Conservation (phyloP, 306 rosid genomes). For the Hippophae tibetana region DNA sequence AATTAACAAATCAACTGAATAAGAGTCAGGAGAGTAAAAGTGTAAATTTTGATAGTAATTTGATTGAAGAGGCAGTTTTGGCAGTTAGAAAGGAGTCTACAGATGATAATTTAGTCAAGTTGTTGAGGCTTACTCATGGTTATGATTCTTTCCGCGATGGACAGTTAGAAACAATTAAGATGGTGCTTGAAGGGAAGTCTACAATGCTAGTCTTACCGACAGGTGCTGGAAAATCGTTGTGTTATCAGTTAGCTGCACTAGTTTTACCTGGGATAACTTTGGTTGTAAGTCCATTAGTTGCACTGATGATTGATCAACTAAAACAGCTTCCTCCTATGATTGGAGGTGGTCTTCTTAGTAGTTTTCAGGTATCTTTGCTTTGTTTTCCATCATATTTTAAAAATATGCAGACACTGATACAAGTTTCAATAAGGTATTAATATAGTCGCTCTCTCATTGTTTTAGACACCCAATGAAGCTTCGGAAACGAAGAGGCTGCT, state of each 20-base stretch:
- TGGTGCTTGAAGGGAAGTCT: slow-evolving; percentile 62
- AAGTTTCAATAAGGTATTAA: not conserved
- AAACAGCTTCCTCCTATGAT: slow-evolving; percentile 67
- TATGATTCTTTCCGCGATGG: slow-evolving; percentile 73
- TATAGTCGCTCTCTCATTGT: slow-evolving; percentile 11
- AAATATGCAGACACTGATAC: not conserved
- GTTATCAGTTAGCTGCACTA: slow-evolving; percentile 80
- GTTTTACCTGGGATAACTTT: slow-evolving; percentile 72
- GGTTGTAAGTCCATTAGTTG: slow-evolving; percentile 84
- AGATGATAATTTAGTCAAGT: slow-evolving; percentile 53
- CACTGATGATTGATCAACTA: slow-evolving; percentile 89
- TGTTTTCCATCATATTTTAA: slow-evolving; percentile 11
- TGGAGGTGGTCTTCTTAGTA: slow-evolving; percentile 63
- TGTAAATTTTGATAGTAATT: slow-evolving; percentile 22
- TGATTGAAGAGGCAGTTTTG: slow-evolving; percentile 35
- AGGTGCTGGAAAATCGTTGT: slow-evolving; percentile 86
- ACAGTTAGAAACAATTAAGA: slow-evolving; percentile 69
- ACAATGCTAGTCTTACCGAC: slow-evolving; percentile 85
- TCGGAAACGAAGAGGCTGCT: slow-evolving; percentile 54
- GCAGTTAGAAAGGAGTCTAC: slow-evolving; percentile 41
- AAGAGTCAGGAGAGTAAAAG: slow-evolving; percentile 23
- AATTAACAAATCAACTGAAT: slow-evolving; percentile 19
- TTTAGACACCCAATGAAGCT: slow-evolving; percentile 59
- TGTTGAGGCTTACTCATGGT: slow-evolving; percentile 55
- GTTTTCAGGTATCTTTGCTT: slow-evolving; percentile 53